Base-by-base conservation (phyloP, 768 basidiomycete genomes). In the Naganishia friedmannii region DNA sequence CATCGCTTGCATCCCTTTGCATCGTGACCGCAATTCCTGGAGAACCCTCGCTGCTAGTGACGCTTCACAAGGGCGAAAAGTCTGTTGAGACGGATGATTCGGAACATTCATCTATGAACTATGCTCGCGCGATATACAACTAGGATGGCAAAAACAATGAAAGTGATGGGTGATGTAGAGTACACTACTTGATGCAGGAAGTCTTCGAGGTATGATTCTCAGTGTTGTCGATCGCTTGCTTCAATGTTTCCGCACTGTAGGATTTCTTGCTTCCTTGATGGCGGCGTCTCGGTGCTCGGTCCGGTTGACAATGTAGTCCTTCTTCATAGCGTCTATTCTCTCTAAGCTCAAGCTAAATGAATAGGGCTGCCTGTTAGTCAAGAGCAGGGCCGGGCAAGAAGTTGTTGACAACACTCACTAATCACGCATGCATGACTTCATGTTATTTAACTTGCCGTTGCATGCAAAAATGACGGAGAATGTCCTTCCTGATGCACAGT, bases 341-440 rank as follows among this genome's bases (percentile, higher is more conserved):
- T 69, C 68, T 19, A 69, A n/a, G 21, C 56, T 69, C 45, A 69
- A 21, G 46, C 68, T 69, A n/a, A 23, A n/a, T 9, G 12, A 54
- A 48, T 7, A 17, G 28, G 17, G 23, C 21, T 4, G n/a, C 12
- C 23, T 23, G 23, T 55, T 9, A 29, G 48, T 48, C n/a, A 51
- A n/a, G 32, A 13, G 65, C 29, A 26, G n/a, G 10, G 17, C 29
- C 34, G 26, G n/a, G 19, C 2, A 2, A 21, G 23, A 29, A 53
- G 65, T 8, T 12, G 6, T 39, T 21, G 5, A 3, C 3, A 28
- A 13, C n/a, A 55, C 68, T 58, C 42, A 69, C 68, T 69, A 69
- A 17, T 69, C 68, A 23, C 58, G 56, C 68, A 69, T 69, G 51
- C 68, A 69, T 13, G 32, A 58, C 29, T 58, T 53, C 68, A 69